These are phyloP conservation scores for Metschnikowia amazonensis DNA, from an alignment of 805 yeast genomes.

Conservation along the genomic window DNA sequence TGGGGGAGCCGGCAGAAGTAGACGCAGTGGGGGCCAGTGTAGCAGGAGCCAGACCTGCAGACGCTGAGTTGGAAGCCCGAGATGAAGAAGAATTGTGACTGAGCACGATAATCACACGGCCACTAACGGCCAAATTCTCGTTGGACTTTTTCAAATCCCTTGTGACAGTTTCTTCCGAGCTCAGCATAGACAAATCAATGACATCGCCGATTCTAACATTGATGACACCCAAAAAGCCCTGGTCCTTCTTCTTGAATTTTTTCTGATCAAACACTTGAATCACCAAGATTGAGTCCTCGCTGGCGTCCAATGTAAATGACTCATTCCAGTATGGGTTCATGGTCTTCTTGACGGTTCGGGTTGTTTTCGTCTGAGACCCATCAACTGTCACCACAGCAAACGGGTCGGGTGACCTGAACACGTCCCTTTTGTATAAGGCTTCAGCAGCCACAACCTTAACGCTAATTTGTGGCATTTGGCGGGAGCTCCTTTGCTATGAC, in stretches of 20 bases:
- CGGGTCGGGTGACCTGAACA: slow-evolving; percentile 95
- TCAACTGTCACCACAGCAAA: slow-evolving; percentile 97
- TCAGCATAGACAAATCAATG: slow-evolving; percentile 55
- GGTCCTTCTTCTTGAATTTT: slow-evolving; percentile 96
- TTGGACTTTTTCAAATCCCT: slow-evolving; percentile 89
- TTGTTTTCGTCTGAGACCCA: slow-evolving; percentile 92
- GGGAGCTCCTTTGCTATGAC: slow-evolving; percentile 3
- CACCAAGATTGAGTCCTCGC: slow-evolving; percentile 80
- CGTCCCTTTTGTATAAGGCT: slow-evolving; percentile 90
- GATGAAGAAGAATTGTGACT: slow-evolving; percentile 39
- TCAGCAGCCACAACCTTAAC: slow-evolving; percentile 93
- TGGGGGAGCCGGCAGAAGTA: slow-evolving; percentile 9
- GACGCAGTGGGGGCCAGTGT: slow-evolving; percentile 10
- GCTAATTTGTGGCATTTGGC: slow-evolving; percentile 34
- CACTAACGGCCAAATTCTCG: slow-evolving; percentile 89
- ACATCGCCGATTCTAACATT: slow-evolving; percentile 88
- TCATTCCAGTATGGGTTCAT: slow-evolving; percentile 98
- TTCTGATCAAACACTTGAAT: slow-evolving; percentile 96
- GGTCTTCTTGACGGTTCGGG: slow-evolving; percentile 90
- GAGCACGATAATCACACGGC: slow-evolving; percentile 77
- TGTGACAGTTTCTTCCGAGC: slow-evolving; percentile 79
- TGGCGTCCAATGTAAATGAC: slow-evolving; percentile 69
- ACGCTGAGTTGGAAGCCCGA: slow-evolving; percentile 6
- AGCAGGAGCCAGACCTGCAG: slow-evolving; percentile 2
- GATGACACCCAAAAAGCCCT: slow-evolving; percentile 95